Evolutionary conservation across 192 early-diverging fungal genomes (phyloP), one percentile per base, ranked within the genome.

Genomic region (Entomortierella beljakovae): DNA sequence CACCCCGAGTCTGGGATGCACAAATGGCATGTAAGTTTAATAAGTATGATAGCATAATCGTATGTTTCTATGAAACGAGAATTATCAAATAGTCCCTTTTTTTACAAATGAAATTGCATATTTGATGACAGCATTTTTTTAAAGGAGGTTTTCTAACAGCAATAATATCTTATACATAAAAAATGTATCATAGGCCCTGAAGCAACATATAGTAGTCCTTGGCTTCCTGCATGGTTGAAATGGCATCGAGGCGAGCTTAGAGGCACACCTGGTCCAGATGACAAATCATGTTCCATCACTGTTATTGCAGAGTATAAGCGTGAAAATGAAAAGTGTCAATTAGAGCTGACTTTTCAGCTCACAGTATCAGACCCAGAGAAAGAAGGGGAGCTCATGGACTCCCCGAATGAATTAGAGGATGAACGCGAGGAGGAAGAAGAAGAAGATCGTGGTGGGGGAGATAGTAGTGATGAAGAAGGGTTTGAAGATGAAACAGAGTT

Each of bases 1-100:
- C 89, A 15, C 92, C 92, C 31, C 84, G 84, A 35, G 84, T 94
- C 33, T 92, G 88, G 88, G 92, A 94, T 77, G 92, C 92, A 7
- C 92, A 93, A 76, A 84, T 92, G 64, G 86, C 86, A 67, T 71
- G 70, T 75, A 84, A 64, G 75, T 69, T 11, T 2, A 8, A 15
- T 67, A 29, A 7, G 28, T 18, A 29, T n/a, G n/a, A n/a, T n/a
- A n/a, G n/a, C n/a, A n/a, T n/a, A n/a, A n/a, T n/a, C n/a, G n/a
- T n/a, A n/a, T n/a, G n/a, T n/a, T n/a, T n/a, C n/a, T n/a, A n/a
- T n/a, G n/a, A n/a, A n/a, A n/a, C n/a, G n/a, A n/a, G n/a, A n/a
- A n/a, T n/a, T n/a, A n/a, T n/a, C 43, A 46, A 4, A 46, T 20
- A 11, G 22, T 68, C 32, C 50, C 40, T 61, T 26, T 28, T 48